Conservation (phyloP, 2,329 filamentous ascomycete genomes). For the Sclerotinia trifoliorum region DNA sequence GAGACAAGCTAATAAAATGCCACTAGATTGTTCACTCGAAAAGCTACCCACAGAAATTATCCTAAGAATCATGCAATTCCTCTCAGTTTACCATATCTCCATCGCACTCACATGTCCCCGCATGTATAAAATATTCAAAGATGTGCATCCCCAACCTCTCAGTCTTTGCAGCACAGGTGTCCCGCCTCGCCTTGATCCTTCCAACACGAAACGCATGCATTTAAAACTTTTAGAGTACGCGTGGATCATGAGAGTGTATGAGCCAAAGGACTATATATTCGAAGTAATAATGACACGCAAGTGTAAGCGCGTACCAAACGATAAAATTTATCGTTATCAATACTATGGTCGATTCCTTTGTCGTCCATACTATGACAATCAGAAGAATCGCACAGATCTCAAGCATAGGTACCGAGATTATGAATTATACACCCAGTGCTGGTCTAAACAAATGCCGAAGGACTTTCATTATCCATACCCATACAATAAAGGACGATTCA, state of each 20-base stretch:
- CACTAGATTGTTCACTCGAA: not conserved
- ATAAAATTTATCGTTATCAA: not conserved
- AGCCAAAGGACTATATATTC: not conserved
- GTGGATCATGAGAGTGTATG: not conserved
- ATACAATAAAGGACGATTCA: not conserved
- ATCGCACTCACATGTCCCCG: not conserved
- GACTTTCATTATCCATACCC: not conserved
- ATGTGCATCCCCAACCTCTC: not conserved
- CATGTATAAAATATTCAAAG: not conserved
- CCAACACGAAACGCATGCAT: not conserved
- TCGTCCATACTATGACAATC: not conserved
- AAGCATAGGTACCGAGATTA: not conserved
- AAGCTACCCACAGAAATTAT: not conserved
- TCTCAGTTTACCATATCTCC: not conserved
- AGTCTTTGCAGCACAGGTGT: not conserved
- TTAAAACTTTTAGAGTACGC: not conserved
- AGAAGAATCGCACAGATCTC: not conserved
- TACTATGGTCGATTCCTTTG: not conserved
- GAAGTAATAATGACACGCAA: not conserved
- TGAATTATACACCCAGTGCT: not conserved
- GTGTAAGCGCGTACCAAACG: too few relatives aligned
- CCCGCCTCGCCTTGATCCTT: not conserved
- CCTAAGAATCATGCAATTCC: not conserved
- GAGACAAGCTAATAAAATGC: not conserved
- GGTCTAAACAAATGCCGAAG: fast-evolving